Evolutionary conservation across 2,329 filamentous ascomycete species (phyloP), one percentile per base, ranked within the genome.

Genomic region (Curvularia spicifera): DNA sequence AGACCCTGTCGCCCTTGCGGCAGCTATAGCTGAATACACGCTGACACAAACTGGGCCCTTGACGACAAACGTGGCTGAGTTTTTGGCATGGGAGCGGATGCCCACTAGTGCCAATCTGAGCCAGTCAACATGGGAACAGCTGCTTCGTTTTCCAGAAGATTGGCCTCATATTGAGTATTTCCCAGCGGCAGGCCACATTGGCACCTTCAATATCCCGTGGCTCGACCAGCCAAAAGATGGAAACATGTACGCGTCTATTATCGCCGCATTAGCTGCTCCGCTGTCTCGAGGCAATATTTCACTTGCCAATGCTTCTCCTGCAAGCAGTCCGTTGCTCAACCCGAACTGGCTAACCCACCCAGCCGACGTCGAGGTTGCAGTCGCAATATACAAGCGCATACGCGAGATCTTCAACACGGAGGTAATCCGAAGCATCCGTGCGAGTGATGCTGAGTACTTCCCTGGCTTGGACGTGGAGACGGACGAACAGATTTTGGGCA

Each of bases 221-320:
- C 43, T 56, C 1, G 50, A 60, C 1, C 59, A 71, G 29, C 71
- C 72, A 2, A 65, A 68, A 9, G 66, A 70, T 22, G 63, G 66
- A 6, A 68, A 67, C 15, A 65, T 76, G 31, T 76, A 76, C 40
- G 76, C 72, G 3, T 1, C 4, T 1, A 72, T 78, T 28, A 45
- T 69, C 0, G 70, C 57, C 10, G 65, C 71, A 0, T 56, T 79
- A 3, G 61, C 76, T 9, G 65, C 74, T 0, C 74, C 78, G 0
- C 55, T 75, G 1, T 77, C 72, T 1, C 71, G 74, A 1, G 78
- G 77, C 3, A 73, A 61, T 24, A 66, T 80, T n/a, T 72, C 71
- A 0, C 71, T 79, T 24, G n/a, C 56, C 0, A 71, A 64, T 8
- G 51, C 68, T 13, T 63, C 73, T 40, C 71, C 68, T 1, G 20